Base-by-base conservation (phyloP, 805 yeast genomes). In the Teunomyces stri region DNA sequence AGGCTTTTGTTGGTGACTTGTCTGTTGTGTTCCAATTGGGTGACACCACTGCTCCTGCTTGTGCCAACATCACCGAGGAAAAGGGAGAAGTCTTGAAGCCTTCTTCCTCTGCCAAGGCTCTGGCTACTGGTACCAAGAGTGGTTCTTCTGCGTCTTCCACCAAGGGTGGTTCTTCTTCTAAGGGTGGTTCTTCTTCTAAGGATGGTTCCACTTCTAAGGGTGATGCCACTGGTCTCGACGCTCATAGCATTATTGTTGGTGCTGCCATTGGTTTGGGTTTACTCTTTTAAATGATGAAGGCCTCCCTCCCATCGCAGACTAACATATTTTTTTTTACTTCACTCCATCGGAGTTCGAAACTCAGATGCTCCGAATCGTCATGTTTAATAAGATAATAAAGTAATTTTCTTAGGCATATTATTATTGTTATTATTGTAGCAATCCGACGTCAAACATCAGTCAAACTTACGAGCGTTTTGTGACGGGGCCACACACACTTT, bases 21-120 rank as follows among this genome's bases (percentile, higher is more conserved):
- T 68, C 74, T 9, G 65, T 72, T 15, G 73, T 68, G 35, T 55
- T 71, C 45, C 75, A 70, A 55, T 64, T 53, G 37, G 47, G 48
- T 45, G 60, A 70, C 54, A 56, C 58, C 49, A 48, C 66, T 35
- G 64, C 72, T 55, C 47, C 68, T 27, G 66, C 71, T 2, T 72
- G 77, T 58, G 72, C 75, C 25, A 71, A 72, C 54, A 62, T 72
- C 46, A 61, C 67, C 22, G 25, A 42, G 43, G 55, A 42, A 36
- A 10, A 44, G 7, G 28, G 31, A 6, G 29, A 37, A 16, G 20
- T 18, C 21, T 30, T 13, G 16, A 10, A 16, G 6, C 18, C 34
- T 20, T 34, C 21, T 10, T 31, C 50, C 6, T 22, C 43, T 11
- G 43, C 43, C 27, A 43, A 39, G 42, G 47, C 21, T 5, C 21